These are phyloP conservation scores for Neurospora sp. DNA, from an alignment of 495 filamentous ascomycete genomes.

Conservation along the genomic window DNA sequence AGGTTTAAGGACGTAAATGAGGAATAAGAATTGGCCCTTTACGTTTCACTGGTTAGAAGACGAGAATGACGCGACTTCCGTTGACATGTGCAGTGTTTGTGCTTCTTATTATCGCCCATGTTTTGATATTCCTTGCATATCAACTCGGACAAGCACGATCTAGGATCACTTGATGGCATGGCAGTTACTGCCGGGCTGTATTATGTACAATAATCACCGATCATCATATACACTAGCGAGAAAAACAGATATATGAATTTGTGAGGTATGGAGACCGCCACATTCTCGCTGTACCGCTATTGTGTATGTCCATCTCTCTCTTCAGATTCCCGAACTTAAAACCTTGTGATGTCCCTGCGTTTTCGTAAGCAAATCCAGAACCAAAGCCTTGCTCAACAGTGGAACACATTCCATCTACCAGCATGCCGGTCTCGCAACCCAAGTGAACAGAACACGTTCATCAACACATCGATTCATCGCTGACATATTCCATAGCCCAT, in stretches of 20 bases:
- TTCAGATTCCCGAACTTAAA: neutral
- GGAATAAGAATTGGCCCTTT: neutral
- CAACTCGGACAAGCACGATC: neutral
- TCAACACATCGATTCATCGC: neutral
- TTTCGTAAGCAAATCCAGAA: neutral
- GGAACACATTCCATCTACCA: neutral
- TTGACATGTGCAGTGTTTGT: neutral
- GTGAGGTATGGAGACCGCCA: neutral
- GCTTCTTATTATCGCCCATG: neutral
- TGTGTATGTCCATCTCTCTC: neutral
- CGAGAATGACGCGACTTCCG: neutral
- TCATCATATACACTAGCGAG: neutral
- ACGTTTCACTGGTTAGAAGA: neutral
- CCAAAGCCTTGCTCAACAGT: neutral
- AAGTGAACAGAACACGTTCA: neutral
- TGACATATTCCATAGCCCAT: neutral
- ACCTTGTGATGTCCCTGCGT: neutral
- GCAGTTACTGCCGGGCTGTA: neutral
- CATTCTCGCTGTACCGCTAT: neutral
- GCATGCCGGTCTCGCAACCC: neutral
- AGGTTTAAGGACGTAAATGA: neutral
- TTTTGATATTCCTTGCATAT: neutral
- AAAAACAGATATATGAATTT: neutral
- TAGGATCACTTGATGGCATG: neutral
- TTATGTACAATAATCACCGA: neutral